Evolutionary conservation across 768 basidiomycete species (phyloP).

Genomic region (Leccinum disarticulatum): DNA sequence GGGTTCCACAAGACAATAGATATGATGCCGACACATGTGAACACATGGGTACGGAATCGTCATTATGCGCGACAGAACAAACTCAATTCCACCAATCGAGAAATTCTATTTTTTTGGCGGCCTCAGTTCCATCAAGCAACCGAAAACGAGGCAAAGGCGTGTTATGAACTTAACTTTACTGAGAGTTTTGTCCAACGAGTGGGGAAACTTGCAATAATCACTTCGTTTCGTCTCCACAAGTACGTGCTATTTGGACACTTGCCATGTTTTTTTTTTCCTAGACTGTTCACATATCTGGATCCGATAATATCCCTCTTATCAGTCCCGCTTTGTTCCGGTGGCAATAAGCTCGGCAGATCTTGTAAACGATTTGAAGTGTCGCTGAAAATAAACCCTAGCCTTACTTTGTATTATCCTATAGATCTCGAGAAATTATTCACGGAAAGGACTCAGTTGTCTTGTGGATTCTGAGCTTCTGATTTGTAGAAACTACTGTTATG

Average conservation of each 20-base stretch:
- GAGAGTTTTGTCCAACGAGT: not conserved
- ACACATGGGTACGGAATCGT: not conserved
- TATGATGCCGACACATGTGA: slow-evolving; percentile 1
- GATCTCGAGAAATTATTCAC: not conserved
- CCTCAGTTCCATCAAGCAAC: slow-evolving; percentile 18
- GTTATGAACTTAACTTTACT: slow-evolving; percentile 22
- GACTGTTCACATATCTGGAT: not conserved
- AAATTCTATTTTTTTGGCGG: not conserved
- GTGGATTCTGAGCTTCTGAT: not conserved
- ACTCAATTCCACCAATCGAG: slow-evolving; percentile 2
- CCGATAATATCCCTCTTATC: slow-evolving; percentile 3
- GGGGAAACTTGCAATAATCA: slow-evolving; percentile 7
- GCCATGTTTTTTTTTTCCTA: not conserved
- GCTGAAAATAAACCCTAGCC: slow-evolving; percentile 3
- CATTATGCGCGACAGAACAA: not conserved
- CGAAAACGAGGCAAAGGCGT: slow-evolving; percentile 26
- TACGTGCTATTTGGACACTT: not conserved
- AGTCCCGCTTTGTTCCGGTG: slow-evolving; percentile 15
- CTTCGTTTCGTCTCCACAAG: slow-evolving; percentile 2
- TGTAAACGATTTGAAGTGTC: slow-evolving; percentile 2
- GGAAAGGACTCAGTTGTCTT: not conserved
- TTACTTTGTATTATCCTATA: not conserved
- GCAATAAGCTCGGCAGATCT: slow-evolving; percentile 17
- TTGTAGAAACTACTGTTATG: not conserved
- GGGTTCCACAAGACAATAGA: not conserved